phyloP scores from a whole-genome alignment of 1,139 yeast species.

The Zygosaccharomyces sapae region DNA sequence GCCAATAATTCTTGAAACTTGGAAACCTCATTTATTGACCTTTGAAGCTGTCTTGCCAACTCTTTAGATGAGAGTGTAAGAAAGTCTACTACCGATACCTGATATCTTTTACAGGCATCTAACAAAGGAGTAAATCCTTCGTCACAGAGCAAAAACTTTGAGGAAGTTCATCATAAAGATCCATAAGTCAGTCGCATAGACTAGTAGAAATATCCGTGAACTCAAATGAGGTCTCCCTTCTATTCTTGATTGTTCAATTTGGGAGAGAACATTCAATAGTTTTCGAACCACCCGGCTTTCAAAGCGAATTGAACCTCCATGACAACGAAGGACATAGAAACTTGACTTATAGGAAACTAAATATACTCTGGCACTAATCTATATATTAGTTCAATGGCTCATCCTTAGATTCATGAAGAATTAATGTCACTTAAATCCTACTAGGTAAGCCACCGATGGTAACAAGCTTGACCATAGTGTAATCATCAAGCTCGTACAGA shows the following conservation, averaged over 20 bases:
- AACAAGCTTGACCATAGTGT: constrained; percentile 59
- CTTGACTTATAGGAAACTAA: no score
- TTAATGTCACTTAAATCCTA: constrained; percentile 6
- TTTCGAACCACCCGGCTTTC: no score
- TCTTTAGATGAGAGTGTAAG: constrained; percentile 39
- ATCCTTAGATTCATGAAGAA: no score
- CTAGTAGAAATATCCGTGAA: background rate
- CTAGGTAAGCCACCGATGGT: constrained; percentile 42
- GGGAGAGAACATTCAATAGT: no score
- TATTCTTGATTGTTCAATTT: no score
- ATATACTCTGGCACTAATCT: no score
- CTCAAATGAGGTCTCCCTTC: background rate
- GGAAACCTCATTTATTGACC: constrained; percentile 48
- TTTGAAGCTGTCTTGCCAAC: constrained; percentile 44
- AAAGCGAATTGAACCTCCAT: no score
- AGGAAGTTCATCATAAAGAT: constrained; percentile 40
- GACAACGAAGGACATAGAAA: no score
- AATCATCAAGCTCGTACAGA: constrained; percentile 70
- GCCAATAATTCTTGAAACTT: constrained; percentile 39
- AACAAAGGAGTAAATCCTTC: constrained; percentile 33
- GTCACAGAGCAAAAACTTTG: constrained; percentile 33
- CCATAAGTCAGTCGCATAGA: constrained; percentile 30
- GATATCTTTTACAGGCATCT: constrained; percentile 28
- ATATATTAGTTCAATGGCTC: no score
- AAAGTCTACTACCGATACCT: constrained; percentile 43